Percentiles rank a stretch among this genome's conserved stretches.
These are phyloP conservation scores for Mortierella antarctica DNA, from an alignment of 192 early-diverging fungal genomes.

Conservation along the genomic window DNA sequence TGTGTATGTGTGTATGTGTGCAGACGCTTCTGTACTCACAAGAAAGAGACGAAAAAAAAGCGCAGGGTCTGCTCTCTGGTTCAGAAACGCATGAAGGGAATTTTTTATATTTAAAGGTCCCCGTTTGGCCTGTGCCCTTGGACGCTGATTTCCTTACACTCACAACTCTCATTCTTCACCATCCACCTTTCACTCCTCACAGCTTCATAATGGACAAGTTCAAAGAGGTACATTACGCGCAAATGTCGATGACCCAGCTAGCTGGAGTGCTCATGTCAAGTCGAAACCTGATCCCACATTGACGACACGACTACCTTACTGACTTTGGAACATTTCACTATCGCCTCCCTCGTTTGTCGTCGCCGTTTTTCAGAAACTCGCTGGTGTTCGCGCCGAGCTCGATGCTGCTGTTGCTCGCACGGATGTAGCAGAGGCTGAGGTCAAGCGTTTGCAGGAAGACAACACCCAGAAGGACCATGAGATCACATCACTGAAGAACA, in stretches of 20 bases:
- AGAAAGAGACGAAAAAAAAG: too few species aligned
- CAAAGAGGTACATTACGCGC: slow-evolving; percentile 36
- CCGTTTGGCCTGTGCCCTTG: too few species aligned
- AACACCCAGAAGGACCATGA: slow-evolving; percentile 79
- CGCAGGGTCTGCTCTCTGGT: too few species aligned
- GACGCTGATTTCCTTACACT: too few species aligned
- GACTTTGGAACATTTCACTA: not conserved
- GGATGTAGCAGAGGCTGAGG: slow-evolving; percentile 38
- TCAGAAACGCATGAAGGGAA: too few species aligned
- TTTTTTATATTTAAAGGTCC: too few species aligned
- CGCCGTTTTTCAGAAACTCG: slow-evolving; percentile 48
- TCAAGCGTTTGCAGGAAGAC: slow-evolving; percentile 71
- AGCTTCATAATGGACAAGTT: slow-evolving; percentile 40
- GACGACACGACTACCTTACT: not conserved
- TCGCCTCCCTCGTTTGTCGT: not conserved
- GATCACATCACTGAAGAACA: slow-evolving; percentile 73
- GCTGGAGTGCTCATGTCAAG: too few species aligned
- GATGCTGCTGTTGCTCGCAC: slow-evolving; percentile 44
- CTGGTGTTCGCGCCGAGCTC: slow-evolving; percentile 55
- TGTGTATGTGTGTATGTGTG: too few species aligned
- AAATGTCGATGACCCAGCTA: too few species aligned
- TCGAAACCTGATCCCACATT: not conserved
- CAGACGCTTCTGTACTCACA: too few species aligned
- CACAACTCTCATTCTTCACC: too few species aligned
- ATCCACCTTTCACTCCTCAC: too few species aligned